Conservation (phyloP, 2,329 filamentous ascomycete species). For the Neonectria neomacrospora region DNA sequence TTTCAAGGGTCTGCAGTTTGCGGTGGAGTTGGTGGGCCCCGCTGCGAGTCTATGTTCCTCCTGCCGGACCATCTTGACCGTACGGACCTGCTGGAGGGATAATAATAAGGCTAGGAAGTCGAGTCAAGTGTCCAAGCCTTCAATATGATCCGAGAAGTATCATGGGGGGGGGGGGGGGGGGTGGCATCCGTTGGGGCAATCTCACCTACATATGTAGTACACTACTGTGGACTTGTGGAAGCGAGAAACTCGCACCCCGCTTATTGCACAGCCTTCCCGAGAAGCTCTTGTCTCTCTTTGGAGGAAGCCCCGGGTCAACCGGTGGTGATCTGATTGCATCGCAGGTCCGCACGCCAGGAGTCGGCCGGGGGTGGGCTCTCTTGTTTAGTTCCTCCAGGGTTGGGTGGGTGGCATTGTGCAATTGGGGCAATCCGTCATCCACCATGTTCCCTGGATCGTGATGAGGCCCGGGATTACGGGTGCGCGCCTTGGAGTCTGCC, state of each 20-base stretch:
- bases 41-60: neutral
- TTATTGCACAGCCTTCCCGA: neutral
- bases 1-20: neutral
- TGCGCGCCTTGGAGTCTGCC: neutral
- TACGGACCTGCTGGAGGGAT: neutral
- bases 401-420: neutral
- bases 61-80: neutral
- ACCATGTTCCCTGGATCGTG: too few species aligned
- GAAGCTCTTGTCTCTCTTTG: neutral
- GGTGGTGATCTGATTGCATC: slow-evolving; percentile 19
- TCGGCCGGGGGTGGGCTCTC: slow-evolving; percentile 1
- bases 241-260: neutral
- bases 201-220: neutral
- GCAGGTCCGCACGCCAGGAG: slow-evolving; percentile 13
- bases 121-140: neutral
- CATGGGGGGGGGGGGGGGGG: neutral
- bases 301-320: slow-evolving; percentile 6
- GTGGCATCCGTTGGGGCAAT: slow-evolving; percentile 3
- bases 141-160: slow-evolving; percentile 14
- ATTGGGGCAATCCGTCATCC: neutral
- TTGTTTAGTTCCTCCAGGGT: neutral
- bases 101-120: slow-evolving; percentile 12
- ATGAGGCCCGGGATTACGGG: neutral
- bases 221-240: neutral
- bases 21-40: slow-evolving; percentile 13